Percentiles rank a stretch among this genome's conserved stretches.
phyloP scores from a whole-genome alignment of 2,329 filamentous ascomycete genomes.

The Botrytis paeoniae region DNA sequence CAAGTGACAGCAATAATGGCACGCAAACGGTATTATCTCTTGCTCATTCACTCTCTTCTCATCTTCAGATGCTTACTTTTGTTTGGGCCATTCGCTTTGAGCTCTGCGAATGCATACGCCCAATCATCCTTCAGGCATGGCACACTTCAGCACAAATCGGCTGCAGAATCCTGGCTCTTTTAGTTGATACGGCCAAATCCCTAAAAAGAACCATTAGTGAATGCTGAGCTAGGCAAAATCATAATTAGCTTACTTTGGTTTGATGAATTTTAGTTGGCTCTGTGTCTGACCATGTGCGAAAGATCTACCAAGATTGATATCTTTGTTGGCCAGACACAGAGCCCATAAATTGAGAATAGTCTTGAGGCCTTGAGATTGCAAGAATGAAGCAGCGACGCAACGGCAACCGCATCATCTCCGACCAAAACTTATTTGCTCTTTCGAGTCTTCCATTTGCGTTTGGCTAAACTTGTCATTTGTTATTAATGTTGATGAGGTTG shows the following conservation, averaged over 20 bases:
- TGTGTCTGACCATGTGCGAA: neutral
- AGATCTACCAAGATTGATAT: no score
- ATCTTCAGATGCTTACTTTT: neutral
- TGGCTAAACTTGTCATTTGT: neutral
- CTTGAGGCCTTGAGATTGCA: neutral
- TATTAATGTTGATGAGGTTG: neutral
- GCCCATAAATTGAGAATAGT: neutral
- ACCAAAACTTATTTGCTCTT: neutral
- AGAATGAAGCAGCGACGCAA: neutral
- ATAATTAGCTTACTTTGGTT: neutral
- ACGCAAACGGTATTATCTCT: neutral
- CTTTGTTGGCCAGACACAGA: neutral
- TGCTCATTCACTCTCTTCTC: no score
- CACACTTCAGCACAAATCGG: neutral
- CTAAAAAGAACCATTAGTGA: neutral
- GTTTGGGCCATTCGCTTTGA: no score
- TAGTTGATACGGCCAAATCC: neutral
- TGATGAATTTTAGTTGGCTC: neutral
- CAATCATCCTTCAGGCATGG: neutral
- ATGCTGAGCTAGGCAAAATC: neutral
- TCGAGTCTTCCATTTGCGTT: neutral
- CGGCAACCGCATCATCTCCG: no score
- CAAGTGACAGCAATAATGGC: neutral
- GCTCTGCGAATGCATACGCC: neutral
- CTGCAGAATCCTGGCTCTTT: neutral